These are phyloP conservation scores for Boletus subcaerulescens DNA, from an alignment of 768 basidiomycete species.

Conservation along the genomic window DNA sequence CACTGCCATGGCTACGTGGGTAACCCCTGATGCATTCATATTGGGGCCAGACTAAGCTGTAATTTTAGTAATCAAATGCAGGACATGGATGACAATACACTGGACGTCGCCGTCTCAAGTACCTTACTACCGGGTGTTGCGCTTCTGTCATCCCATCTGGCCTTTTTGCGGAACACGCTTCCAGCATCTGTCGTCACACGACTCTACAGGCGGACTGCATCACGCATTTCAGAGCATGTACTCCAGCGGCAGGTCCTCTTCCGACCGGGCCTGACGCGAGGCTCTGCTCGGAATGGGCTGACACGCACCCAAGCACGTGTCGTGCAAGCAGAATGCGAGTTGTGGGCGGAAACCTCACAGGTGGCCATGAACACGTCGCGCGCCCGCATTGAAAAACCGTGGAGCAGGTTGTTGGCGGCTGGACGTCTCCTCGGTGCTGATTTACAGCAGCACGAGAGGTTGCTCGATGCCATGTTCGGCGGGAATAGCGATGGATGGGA, in stretches of 20 bases:
- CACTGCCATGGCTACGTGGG: conserved; percentile 45
- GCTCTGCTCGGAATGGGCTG: conserved; percentile 18
- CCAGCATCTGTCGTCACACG: conserved; percentile 53
- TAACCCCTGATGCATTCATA: conserved; percentile 4
- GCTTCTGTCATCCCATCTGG: conserved; percentile 75
- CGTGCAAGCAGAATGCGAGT: conserved; percentile 68
- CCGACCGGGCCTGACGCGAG: conserved; percentile 61
- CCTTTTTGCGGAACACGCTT: conserved; percentile 61
- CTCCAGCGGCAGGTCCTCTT: conserved; percentile 80
- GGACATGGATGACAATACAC: conserved; percentile 8
- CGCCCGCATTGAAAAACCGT: conserved; percentile 66
- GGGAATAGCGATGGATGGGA: conserved; percentile 48
- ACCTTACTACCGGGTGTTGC: conserved; percentile 75
- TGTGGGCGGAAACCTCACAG: conserved; percentile 82
- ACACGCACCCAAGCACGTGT: conserved; percentile 49
- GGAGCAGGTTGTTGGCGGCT: conserved; percentile 70
- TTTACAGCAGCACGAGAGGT: conserved; percentile 33
- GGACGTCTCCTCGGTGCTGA: conserved; percentile 65
- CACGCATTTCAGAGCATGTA: conserved; percentile 72
- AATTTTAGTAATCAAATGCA: conserved; percentile 9
- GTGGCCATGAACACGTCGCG: conserved; percentile 47
- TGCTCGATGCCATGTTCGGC: conserved; percentile 14
- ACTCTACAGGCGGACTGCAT: conserved; percentile 73
- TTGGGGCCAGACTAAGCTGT: not conserved
- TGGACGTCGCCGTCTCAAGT: conserved; percentile 55